Evolutionary conservation across 2,329 filamentous ascomycete genomes (phyloP).

Genomic region (Talaromyces rugulosus): DNA sequence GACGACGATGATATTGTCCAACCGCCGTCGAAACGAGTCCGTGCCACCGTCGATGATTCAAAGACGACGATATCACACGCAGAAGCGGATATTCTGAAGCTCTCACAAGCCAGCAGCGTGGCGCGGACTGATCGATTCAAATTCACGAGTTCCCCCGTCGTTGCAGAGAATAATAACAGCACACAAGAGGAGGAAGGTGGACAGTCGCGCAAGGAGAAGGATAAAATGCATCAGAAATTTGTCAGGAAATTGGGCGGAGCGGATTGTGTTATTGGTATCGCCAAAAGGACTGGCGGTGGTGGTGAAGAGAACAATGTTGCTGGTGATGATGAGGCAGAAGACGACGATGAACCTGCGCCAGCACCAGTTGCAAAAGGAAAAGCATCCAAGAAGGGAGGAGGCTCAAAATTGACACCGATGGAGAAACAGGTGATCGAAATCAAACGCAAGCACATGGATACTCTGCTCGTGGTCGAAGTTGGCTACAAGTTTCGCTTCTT

Average conservation of each 20-base stretch:
- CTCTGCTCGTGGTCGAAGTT: slow-evolving; percentile 85
- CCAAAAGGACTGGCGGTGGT: slow-evolving; percentile 51
- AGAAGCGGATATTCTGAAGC: slow-evolving; percentile 10
- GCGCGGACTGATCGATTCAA: slow-evolving; percentile 55
- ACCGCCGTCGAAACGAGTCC: slow-evolving; percentile 40
- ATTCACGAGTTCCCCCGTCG: slow-evolving; percentile 50
- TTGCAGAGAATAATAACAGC: slow-evolving; percentile 33
- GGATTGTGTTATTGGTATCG: slow-evolving; percentile 69
- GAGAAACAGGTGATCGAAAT: slow-evolving; percentile 91
- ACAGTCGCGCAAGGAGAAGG: slow-evolving; percentile 55
- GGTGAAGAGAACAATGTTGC: slow-evolving; percentile 51
- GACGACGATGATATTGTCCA: slow-evolving; percentile 39
- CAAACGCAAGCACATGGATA: slow-evolving; percentile 86
- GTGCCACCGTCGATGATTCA: slow-evolving; percentile 19
- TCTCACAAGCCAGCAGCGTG: slow-evolving; percentile 29
- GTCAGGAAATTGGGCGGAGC: slow-evolving; percentile 85
- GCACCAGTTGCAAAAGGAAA: slow-evolving; percentile 46
- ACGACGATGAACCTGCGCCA: slow-evolving; percentile 45
- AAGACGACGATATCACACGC: slow-evolving; percentile 1
- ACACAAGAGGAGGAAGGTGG: slow-evolving; percentile 43
- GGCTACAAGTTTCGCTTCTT: slow-evolving; percentile 98
- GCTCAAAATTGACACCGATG: slow-evolving; percentile 88
- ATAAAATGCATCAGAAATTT: slow-evolving; percentile 75
- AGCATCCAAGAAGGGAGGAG: slow-evolving; percentile 63
- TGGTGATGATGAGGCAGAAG: slow-evolving; percentile 57